Evolutionary conservation across 1,284 basidiomycete species (phyloP), one percentile per base, ranked within the genome.

Genomic region (Agroathelia rolfsii): DNA sequence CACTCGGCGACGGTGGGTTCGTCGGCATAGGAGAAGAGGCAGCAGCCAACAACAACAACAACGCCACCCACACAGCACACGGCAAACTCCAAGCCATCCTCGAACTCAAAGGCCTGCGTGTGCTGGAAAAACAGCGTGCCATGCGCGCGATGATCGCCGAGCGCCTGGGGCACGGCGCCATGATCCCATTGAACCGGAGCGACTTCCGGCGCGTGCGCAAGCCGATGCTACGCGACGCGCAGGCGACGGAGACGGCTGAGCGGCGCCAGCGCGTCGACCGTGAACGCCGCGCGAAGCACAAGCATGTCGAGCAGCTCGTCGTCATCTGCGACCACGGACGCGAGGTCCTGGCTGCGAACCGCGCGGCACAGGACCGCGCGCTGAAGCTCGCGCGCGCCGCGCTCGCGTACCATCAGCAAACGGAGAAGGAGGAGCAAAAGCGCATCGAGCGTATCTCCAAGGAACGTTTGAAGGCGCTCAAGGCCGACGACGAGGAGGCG

Each of bases 351-450:
- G 66, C 68, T 5, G 73, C 66, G 28, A 78, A 78, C 48, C 66
- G 75, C 36, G 50, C 59, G 25, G 69, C 76, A 21, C 70, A 83
- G 51, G 85, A 92, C 30, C 85, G 93, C 43, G 71, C 93, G 43
- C 60, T 71, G 29, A 79, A 86, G 40, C 79, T 95, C 14, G 86
- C 89, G 42, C 83, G 84, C 45, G 75, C 92, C 5, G 89, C 97
- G 15, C 65, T 84, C 30, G 77, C 72, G 35, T 85, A 96, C 62
- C 93, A 97, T 59, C 65, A 68, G 16, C 73, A 77, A 37, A 95
- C 93, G 0, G 93, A 98, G 66, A 94, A 93, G 67, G 94, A 98
- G 64, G 96, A 98, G 69, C 92, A 97, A 66, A 92, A 95, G 60
- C 75, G 94, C 22, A 86, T 98, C 45, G 95, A 98, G 60, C 71